A percentile compares a stretch with the other conserved stretches of the same genome.
These are phyloP conservation scores for Blakeslea trispora DNA, from an alignment of 371 early-diverging fungal species.

Conservation along the genomic window DNA sequence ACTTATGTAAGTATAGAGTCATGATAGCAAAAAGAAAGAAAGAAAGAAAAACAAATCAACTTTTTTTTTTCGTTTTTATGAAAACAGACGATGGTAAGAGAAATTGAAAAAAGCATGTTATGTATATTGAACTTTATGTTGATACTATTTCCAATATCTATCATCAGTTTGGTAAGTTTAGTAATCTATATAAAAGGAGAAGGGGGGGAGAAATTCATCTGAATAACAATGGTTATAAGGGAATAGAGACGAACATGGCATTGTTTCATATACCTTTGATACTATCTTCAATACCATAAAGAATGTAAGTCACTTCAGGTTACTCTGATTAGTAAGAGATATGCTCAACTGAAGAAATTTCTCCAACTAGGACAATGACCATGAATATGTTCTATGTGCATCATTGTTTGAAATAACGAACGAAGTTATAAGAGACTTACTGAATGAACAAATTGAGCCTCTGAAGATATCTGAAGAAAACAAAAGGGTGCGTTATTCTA, in stretches of 20 bases:
- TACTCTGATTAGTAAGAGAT: not conserved
- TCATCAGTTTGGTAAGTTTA: slow-evolving; percentile 16
- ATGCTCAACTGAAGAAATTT: not conserved
- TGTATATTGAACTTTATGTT: not conserved
- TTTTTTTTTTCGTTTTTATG: not conserved
- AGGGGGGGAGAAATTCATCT: not conserved
- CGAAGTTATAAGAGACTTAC: slow-evolving; percentile 83
- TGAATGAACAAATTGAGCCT: slow-evolving; percentile 65
- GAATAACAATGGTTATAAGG: slow-evolving; percentile 40
- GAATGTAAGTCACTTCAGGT: slow-evolving; percentile 33
- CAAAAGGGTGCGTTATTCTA: slow-evolving; percentile 37
- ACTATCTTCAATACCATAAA: slow-evolving; percentile 79
- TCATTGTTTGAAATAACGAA: slow-evolving; percentile 93
- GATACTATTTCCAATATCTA: too few species aligned
- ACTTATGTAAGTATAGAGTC: slow-evolving; percentile 58
- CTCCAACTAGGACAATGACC: slow-evolving; percentile 7
- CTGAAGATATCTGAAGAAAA: slow-evolving; percentile 46
- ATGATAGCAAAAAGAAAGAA: slow-evolving; percentile 10
- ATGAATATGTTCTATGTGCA: slow-evolving; percentile 17
- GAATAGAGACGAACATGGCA: slow-evolving; percentile 69
- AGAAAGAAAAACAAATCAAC: too few species aligned
- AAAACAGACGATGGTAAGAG: slow-evolving; percentile 32
- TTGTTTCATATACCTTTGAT: slow-evolving; percentile 83
- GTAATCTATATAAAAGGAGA: too few species aligned
- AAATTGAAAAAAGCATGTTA: too few species aligned